phyloP scores from a whole-genome alignment of 2,329 filamentous ascomycete genomes.

The Venturiaceae sp. region DNA sequence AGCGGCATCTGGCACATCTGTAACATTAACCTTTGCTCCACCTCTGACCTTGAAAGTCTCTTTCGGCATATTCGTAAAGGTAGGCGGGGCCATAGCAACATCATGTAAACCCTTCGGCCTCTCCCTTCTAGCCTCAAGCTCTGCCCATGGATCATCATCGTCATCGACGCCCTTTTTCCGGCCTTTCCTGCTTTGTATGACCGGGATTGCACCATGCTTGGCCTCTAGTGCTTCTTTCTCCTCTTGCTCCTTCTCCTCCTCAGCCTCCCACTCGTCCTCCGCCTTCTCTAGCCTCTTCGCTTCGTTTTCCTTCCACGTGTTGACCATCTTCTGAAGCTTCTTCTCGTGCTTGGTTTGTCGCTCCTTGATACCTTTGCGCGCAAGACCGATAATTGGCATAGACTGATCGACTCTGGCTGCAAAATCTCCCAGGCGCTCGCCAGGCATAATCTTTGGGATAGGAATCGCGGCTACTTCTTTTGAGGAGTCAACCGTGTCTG shows the following conservation, averaged over 20 bases:
- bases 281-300: conserved; percentile 57
- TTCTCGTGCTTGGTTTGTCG: conserved; percentile 74
- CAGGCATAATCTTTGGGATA: conserved; percentile 64
- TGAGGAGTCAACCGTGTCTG: conserved; percentile 12
- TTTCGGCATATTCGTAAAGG: conserved; percentile 51
- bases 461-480: conserved; percentile 15
- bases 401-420: conserved; percentile 73
- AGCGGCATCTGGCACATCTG: conserved; percentile 56
- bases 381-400: conserved; percentile 63
- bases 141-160: conserved; percentile 69
- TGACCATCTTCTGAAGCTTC: conserved; percentile 55
- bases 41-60: conserved; percentile 57
- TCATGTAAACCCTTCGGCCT: conserved; percentile 40
- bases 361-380: conserved; percentile 52
- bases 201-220: conserved; percentile 53
- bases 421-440: conserved; percentile 77
- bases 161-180: conserved; percentile 37
- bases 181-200: conserved; percentile 38
- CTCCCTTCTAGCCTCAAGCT: conserved; percentile 57
- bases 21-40: conserved; percentile 56
- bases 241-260: conserved; percentile 50
- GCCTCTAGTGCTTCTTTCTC: conserved; percentile 54
- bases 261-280: conserved; percentile 64
- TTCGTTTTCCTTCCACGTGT: conserved; percentile 47
- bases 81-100: conserved; percentile 67